Conservation (phyloP, 371 early-diverging fungal species). For the Rhizopus delemar region DNA sequence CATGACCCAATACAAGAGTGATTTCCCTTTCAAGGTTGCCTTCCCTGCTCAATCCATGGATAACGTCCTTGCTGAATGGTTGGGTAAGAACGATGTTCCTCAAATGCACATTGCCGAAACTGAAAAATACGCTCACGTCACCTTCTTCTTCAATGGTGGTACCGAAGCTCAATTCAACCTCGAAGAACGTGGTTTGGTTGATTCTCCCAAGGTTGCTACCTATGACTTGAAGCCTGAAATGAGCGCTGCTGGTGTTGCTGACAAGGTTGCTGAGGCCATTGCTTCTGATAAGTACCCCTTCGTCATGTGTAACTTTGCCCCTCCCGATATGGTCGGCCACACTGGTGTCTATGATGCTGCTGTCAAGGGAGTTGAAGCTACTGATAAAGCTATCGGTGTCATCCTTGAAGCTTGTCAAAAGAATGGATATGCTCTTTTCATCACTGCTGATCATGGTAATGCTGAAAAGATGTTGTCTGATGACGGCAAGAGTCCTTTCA, state of each 20-base stretch:
- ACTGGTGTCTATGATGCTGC: constrained; percentile 97
- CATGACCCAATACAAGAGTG: constrained; percentile 98
- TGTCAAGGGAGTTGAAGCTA: constrained; percentile 88
- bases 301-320: constrained; percentile 99
- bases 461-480: constrained; percentile 98
- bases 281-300: constrained; percentile 83
- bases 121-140: constrained; percentile 99
- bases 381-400: constrained; percentile 93
- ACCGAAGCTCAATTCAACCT: constrained; percentile 83
- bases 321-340: constrained; percentile 99
- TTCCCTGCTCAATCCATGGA: constrained; percentile 96
- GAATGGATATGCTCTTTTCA: constrained; percentile 89
- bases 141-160: constrained; percentile 99
- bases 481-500: constrained; percentile 85
- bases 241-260: constrained; percentile 88
- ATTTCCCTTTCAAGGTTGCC: constrained; percentile 88
- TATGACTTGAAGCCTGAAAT: constrained; percentile 98
- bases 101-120: constrained; percentile 99
- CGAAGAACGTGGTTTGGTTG: constrained; percentile 91
- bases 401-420: constrained; percentile 91
- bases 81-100: constrained; percentile 77
- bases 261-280: constrained; percentile 87
- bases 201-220: constrained; percentile 95
- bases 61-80: constrained; percentile 97
- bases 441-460: constrained; percentile 99